phyloP scores from a whole-genome alignment of 192 early-diverging fungal genomes.

The Rhizophagus clarus region DNA sequence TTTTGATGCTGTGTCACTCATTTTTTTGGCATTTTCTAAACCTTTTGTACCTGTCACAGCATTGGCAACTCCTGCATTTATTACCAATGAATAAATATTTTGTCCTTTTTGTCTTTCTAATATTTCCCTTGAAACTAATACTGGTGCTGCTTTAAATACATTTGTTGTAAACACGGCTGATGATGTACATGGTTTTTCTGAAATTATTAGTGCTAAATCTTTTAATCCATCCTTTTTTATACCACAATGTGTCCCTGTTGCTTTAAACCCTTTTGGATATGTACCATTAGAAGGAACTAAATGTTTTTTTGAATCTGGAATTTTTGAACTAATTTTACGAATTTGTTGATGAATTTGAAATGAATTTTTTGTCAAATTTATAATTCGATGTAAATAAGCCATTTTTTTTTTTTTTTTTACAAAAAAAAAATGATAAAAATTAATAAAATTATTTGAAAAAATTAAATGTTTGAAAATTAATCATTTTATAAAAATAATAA shows the following conservation, averaged over 20 bases:
- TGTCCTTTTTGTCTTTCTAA: conserved; percentile 52
- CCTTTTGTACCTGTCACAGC: conserved; percentile 92
- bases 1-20: conserved; percentile 61
- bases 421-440: too few relatives aligned
- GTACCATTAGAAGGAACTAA: conserved; percentile 74
- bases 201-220: conserved; percentile 83
- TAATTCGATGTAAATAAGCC: background rate
- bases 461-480: background rate
- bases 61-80: conserved; percentile 95
- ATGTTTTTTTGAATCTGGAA: conserved; percentile 54
- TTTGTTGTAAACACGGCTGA: conserved; percentile 94
- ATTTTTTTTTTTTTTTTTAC: background rate
- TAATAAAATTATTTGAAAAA: too few relatives aligned
- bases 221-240: conserved; percentile 81
- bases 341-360: background rate
- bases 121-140: conserved; percentile 68
- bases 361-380: background rate
- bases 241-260: conserved; percentile 71
- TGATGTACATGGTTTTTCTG: conserved; percentile 69
- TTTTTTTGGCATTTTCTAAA: conserved; percentile 71
- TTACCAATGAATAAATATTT: conserved; percentile 58
- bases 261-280: conserved; percentile 86
- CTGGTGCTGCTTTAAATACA: conserved; percentile 89
- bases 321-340: background rate
- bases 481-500: too few relatives aligned